Base-by-base conservation (phyloP, 306 rosid species). In the Acacia acuminata region DNA sequence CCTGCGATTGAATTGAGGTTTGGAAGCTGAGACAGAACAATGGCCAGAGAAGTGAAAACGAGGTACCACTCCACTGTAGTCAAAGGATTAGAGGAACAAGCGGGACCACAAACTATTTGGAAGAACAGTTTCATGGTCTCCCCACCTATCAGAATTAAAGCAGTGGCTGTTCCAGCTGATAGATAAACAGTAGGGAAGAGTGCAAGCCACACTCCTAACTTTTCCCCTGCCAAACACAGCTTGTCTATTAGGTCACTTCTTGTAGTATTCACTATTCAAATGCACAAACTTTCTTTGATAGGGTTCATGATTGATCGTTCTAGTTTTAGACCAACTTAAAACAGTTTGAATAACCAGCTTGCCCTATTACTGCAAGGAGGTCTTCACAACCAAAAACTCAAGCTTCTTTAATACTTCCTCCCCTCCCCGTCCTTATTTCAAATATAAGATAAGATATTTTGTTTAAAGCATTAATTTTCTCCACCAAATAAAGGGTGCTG, bases 91-190 rank as follows among this genome's bases (percentile, higher is more conserved):
- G 99, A 94, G 55, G 94, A 88, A 81, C 98, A 96, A 1, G 90
- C 82, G 1, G 98, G 96, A 34, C 99, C 99, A 27, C 99, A 96
- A 71, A 96, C 98, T 71, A 96, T 88, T 81, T 96, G 97, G 78
- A 96, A 96, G 85, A 96, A 96, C 27, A 96, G 91, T 88, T 96
- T 96, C 99, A 96, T 96, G 66, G 99, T 96, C 87, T 94, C 97
- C 65, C 99, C 99, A 87, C 99, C 99, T 0, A 96, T 86, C n/a
- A 96, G 96, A 78, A 96, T 96, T 85, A 96, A 87, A 50, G 99
- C 99, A 3, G 99, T 96, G 56, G 97, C 99, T 9, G 99, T 96
- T 88, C 99, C 99, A 2, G 99, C 99, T n/a, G 99, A 96, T 36
- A 94, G 84, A 82, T 96, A 96, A 34, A 92, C 94, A 24, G 99